Base-by-base conservation (phyloP, 1,139 yeast species). In the Lizanozyma gosingica region DNA sequence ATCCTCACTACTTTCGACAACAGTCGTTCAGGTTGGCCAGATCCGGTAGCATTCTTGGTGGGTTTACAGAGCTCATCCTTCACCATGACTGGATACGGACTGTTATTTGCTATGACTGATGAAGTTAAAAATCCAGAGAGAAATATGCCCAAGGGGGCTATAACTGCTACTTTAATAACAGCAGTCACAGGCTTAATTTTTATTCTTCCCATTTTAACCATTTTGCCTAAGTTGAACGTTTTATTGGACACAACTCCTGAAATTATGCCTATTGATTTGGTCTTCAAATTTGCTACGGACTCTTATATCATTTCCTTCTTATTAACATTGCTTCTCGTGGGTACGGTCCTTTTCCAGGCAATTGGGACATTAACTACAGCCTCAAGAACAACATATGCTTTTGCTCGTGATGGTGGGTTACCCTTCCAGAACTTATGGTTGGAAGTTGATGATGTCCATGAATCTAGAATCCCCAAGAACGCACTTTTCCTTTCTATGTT, bases 381-480 rank as follows among this genome's bases (percentile, higher is more conserved):
- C 1, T 84, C 95, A 4, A 77, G 96, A 65, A 80, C 86, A 33
- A 83, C 90, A 1, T 87, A 80, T 64, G 87, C 94, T 14, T 80
- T 87, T 61, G 86, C 95, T 40, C 77, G 97, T 60, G 97, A 87
- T 57, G 88, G 84, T 37, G 95, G 94, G 0, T 63, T 87, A 38
- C 96, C 96, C 0, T 78, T 71, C 49, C 76, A 80, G 44, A 65
- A 72, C 9, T 56, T 72, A 34, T 83, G 88, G 83, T 72, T 78
- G 3, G 72, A 73, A 48, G 86, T 85, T 35, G 80, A 81, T 47
- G 66, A 76, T 2, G 59, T 64, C 11, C 81, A 81, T 38, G 76
- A 73, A 45, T 70, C 66, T 43, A 65, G 62, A 9, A 79, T 83
- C 17, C 95, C 95, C 1, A 78, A 75, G 48, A 79, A 84, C 57